Conservation (phyloP, 805 yeast species). For the Kodamaea sagamina region DNA sequence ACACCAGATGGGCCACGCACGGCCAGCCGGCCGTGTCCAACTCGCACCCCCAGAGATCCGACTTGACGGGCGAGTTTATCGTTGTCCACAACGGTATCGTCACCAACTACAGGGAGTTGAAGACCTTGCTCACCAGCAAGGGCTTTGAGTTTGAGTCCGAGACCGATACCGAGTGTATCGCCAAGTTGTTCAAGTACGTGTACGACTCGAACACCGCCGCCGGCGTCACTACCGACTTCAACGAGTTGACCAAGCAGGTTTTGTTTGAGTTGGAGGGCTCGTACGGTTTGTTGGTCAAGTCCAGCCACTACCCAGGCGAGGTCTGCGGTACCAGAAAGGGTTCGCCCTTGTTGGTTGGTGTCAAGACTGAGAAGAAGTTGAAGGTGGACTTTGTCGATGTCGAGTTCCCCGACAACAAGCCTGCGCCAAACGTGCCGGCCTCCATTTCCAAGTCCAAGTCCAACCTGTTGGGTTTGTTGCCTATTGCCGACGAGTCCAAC, state of each 20-base stretch:
- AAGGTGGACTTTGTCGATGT: constrained; percentile 98
- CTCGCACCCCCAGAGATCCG: constrained; percentile 97
- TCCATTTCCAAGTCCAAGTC: constrained; percentile 19
- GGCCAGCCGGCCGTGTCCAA: constrained; percentile 85
- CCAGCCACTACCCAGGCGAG: constrained; percentile 92
- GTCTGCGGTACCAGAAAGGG: constrained; percentile 97
- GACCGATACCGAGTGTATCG: constrained; percentile 98
- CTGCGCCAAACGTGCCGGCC: constrained; percentile 19
- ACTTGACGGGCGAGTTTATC: constrained; percentile 75
- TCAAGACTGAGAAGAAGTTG: constrained; percentile 90
- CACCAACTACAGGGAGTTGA: constrained; percentile 91
- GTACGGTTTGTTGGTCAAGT: constrained; percentile 91
- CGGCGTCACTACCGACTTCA: constrained; percentile 81
- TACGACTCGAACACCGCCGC: constrained; percentile 75
- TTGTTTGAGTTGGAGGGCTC: constrained; percentile 95
- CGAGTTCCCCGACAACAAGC: constrained; percentile 78
- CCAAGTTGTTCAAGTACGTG: constrained; percentile 88
- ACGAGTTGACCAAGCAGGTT: constrained; percentile 89
- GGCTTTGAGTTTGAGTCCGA: constrained; percentile 87
- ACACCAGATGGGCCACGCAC: constrained; percentile 99
- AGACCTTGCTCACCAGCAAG: constrained; percentile 73
- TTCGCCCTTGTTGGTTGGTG: constrained; percentile 95
- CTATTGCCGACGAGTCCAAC: constrained; percentile 57
- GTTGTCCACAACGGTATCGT: constrained; percentile 98
- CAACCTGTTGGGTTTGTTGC: constrained; percentile 42